These are phyloP conservation scores for Wickerhamomyces kurtzmanii DNA, from an alignment of 805 yeast species.

Conservation along the genomic window DNA sequence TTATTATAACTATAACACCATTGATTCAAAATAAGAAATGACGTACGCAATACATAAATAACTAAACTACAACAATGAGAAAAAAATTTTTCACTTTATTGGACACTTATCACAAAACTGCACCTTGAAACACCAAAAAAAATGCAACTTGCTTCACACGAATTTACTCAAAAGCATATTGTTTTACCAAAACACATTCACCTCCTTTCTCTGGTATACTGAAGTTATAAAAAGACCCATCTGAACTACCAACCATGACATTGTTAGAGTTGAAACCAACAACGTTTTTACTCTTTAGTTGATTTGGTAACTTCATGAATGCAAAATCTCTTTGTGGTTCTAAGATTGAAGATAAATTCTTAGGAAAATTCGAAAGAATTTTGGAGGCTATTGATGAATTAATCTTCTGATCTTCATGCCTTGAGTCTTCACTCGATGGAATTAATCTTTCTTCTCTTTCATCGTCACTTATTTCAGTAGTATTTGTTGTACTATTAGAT, in stretches of 20 bases:
- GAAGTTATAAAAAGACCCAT: slow-evolving; percentile 44
- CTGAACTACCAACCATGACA: slow-evolving; percentile 40
- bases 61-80: too few relatives aligned
- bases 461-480: not conserved
- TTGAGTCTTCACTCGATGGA: slow-evolving; percentile 4
- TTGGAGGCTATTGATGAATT: slow-evolving; percentile 16
- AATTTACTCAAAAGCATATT: slow-evolving; percentile 23
- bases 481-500: not conserved
- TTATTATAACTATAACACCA: too few relatives aligned
- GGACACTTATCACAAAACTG: too few relatives aligned
- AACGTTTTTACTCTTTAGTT: slow-evolving; percentile 5
- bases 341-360: slow-evolving; percentile 35
- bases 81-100: too few relatives aligned
- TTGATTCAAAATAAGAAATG: too few relatives aligned
- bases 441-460: slow-evolving; percentile 8
- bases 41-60: too few relatives aligned
- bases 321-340: slow-evolving; percentile 65
- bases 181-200: slow-evolving; percentile 50
- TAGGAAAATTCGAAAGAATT: slow-evolving; percentile 15
- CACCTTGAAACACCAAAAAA: too few relatives aligned
- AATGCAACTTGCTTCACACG: too few relatives aligned
- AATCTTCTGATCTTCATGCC: slow-evolving; percentile 2
- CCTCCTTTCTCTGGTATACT: slow-evolving; percentile 57
- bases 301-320: slow-evolving; percentile 31
- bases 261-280: slow-evolving; percentile 22